Base-by-base conservation (phyloP, 768 basidiomycete species). In the Rhizopogon rudus region DNA sequence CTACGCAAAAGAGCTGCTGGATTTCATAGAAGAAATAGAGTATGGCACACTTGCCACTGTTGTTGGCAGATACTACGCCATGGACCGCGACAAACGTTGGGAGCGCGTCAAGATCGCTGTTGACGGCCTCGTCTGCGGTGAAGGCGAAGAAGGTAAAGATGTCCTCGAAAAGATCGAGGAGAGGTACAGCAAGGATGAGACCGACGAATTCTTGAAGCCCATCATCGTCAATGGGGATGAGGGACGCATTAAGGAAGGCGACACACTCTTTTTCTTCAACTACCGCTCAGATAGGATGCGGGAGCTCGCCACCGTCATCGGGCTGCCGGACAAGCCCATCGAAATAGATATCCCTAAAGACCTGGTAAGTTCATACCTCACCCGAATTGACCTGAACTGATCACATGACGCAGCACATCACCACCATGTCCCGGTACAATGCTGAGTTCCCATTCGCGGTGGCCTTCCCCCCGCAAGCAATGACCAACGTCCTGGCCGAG, bases 31-130 rank as follows among this genome's bases (percentile, higher is more conserved):
- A 62, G 83, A 91, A 63, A 86, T 91, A 64, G 77, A 83, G 41
- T 81, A 86, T 57, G 94, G 93, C 33, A 81, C 90, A 67, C 74
- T 98, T 46, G 86, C 91, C 5, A 94, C 93, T 6, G 78, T 96
- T 49, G 75, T 94, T 41, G 94, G 93, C 6, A 74, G 95, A 51
- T 98, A 98, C 78, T 98, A 95, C 61, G 94, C 93, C 33, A 96
- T 96, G 93, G 94, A 96, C 73, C 84, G 93, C 40, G 93, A 96
- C 71, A 95, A 95, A 79, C 84, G 94, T 45, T 98, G 94, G 94
- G 94, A 98, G 68, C 81, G 94, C 37, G 70, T 98, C 67, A 92
- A 93, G 78, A 77, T 92, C 58, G 94, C 94, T 4, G 79, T 95
- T 1, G 93, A 96, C 40, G 91, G 86, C 3, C 80, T 98, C 43